Base-by-base conservation (phyloP, 352 stramenopile species). In the Phytophthora foliorum region DNA sequence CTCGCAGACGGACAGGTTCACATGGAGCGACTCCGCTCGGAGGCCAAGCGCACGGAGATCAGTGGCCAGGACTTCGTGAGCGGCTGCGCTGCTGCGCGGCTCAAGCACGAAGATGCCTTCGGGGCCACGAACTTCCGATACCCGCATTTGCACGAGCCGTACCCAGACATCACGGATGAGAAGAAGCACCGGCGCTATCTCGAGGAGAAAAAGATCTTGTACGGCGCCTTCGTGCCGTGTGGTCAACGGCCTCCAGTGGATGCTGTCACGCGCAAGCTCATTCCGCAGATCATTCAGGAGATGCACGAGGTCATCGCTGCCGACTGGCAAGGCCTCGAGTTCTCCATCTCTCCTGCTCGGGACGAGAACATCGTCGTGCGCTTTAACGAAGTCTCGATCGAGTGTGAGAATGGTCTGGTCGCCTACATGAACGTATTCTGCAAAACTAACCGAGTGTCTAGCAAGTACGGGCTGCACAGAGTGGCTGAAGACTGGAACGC, bases 371-470 rank as follows among this genome's bases (percentile, higher is more conserved):
- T 95, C 34, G 79, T 81, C 36, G 83, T 93, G 56, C 71, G 84
- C 49, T 90, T 91, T 41, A 64, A 59, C 27, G 74, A 82, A 27
- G 52, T 69, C 10, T 75, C 77, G 13, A 54, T 88, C 31, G 80
- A 90, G 56, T 80, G 75, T 48, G 86, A 93, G 49, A 78, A 65
- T 29, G 84, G 80, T 3, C 70, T 95, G 24, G 77, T 90, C 27
- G 84, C 88, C 22, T 95, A 94, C 69, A 95, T 95, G 86, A 93
- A 94, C 58, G 86, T 94, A 6, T 84, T 95, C 7, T 75, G 80
- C 48, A 84, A 86, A 50, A 88, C 73, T 53, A 86, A 93, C 42
- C 76, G 82, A 58, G 67, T 93, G 27, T 54, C 81, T 45, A 81
- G 67, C 66, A 95, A 93, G 65, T 95, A 91, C 78, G 69, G 76